Percentiles rank a stretch among this genome's conserved stretches.
These are phyloP conservation scores for Monilinia vaccinii-corymbosi DNA, from an alignment of 2,329 filamentous ascomycete species.

Conservation along the genomic window DNA sequence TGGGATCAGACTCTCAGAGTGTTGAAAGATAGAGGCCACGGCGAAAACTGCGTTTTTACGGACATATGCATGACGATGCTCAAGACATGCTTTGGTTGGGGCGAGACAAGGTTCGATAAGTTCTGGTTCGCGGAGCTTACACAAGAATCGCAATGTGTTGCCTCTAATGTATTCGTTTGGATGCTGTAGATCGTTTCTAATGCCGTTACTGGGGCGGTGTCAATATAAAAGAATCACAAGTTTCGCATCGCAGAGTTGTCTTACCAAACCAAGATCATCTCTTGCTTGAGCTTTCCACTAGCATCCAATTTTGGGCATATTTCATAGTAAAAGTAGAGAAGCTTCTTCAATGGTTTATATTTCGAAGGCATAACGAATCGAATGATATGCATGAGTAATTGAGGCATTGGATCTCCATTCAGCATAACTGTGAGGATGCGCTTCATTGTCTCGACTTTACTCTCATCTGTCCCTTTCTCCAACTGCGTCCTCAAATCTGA, in stretches of 20 bases:
- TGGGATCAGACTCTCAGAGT: slow-evolving; percentile 85
- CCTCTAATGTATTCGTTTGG: slow-evolving; percentile 97
- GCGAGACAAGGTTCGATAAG: slow-evolving; percentile 93
- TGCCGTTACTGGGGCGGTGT: slow-evolving; percentile 67
- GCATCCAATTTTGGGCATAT: slow-evolving; percentile 94
- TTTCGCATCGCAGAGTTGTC: slow-evolving; percentile 15
- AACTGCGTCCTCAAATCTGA: slow-evolving; percentile 88
- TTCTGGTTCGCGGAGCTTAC: slow-evolving; percentile 91
- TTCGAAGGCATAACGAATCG: slow-evolving; percentile 99
- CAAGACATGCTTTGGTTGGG: slow-evolving; percentile 82
- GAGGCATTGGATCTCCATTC: slow-evolving; percentile 92
- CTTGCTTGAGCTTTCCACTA: slow-evolving; percentile 92
- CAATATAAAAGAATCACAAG: not conserved
- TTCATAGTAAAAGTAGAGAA: slow-evolving; percentile 98
- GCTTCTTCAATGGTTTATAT: slow-evolving; percentile 92
- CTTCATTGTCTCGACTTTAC: slow-evolving; percentile 93
- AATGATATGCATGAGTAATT: slow-evolving; percentile 98
- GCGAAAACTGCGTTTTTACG: slow-evolving; percentile 98
- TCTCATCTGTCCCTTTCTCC: slow-evolving; percentile 88
- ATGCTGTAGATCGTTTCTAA: slow-evolving; percentile 93
- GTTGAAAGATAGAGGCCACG: slow-evolving; percentile 81
- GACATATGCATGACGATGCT: slow-evolving; percentile 94
- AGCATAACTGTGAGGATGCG: slow-evolving; percentile 94
- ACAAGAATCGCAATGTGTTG: slow-evolving; percentile 95
- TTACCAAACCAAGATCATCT: slow-evolving; percentile 99